phyloP scores from a whole-genome alignment of 1,284 basidiomycete species.

The Pterulicium gracile region DNA sequence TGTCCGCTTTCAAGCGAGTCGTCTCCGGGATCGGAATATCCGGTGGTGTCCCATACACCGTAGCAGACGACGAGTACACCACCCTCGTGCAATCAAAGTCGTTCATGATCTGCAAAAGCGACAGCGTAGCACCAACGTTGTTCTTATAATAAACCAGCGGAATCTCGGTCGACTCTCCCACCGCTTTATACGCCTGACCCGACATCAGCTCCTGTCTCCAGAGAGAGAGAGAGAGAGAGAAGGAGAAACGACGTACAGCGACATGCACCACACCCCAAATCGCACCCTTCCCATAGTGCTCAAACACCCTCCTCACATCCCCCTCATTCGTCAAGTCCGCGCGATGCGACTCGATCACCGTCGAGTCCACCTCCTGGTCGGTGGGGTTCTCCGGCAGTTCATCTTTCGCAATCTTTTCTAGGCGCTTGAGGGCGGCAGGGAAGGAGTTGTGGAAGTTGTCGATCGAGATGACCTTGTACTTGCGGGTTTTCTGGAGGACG shows the following conservation, averaged over 20 bases:
- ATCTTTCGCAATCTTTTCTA: slow-evolving; percentile 70
- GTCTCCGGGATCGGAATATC: slow-evolving; percentile 92
- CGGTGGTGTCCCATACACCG: slow-evolving; percentile 96
- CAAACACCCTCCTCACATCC: slow-evolving; percentile 70
- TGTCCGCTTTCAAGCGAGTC: slow-evolving; percentile 82
- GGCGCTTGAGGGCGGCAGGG: slow-evolving; percentile 59
- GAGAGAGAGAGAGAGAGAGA: slow-evolving; percentile 1
- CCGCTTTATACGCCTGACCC: slow-evolving; percentile 87
- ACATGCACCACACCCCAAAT: slow-evolving; percentile 97
- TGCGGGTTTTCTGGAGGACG: slow-evolving; percentile 74
- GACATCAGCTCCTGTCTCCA: background rate
- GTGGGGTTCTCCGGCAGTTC: slow-evolving; percentile 56
- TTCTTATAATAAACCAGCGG: slow-evolving; percentile 90
- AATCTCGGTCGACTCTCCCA: slow-evolving; percentile 94
- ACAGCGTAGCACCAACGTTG: slow-evolving; percentile 82
- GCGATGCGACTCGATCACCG: slow-evolving; percentile 58
- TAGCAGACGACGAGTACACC: slow-evolving; percentile 97
- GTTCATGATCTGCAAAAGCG: slow-evolving; percentile 77
- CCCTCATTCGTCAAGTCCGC: slow-evolving; percentile 69
- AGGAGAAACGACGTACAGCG: slow-evolving; percentile 46
- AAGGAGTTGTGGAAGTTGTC: slow-evolving; percentile 92
- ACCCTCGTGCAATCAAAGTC: slow-evolving; percentile 77
- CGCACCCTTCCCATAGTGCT: slow-evolving; percentile 80
- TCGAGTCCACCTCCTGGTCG: slow-evolving; percentile 51
- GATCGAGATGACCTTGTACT: slow-evolving; percentile 86